Percentiles rank a stretch among this genome's conserved stretches.
Evolutionary conservation across 352 stramenopile species (phyloP).

Genomic region (Phytophthora crassamura): DNA sequence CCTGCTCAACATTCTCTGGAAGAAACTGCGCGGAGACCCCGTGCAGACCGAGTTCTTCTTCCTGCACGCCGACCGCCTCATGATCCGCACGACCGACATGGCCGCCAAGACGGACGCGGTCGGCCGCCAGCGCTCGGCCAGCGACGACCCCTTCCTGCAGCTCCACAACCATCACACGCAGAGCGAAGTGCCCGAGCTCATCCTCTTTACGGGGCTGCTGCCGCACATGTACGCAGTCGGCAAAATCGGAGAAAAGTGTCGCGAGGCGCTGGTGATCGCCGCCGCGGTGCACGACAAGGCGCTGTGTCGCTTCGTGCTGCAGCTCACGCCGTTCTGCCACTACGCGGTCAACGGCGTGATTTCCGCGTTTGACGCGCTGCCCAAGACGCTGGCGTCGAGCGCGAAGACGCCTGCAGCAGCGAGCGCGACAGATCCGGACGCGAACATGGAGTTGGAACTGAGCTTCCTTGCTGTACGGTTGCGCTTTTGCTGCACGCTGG

Average conservation of each 20-base stretch:
- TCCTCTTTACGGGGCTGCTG: constrained; percentile 83
- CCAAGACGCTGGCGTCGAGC: constrained; percentile 62
- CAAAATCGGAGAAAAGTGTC: constrained; percentile 85
- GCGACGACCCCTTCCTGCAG: constrained; percentile 43
- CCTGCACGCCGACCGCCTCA: constrained; percentile 66
- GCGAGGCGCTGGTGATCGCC: constrained; percentile 84
- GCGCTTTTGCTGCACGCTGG: constrained; percentile 86
- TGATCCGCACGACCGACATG: constrained; percentile 54
- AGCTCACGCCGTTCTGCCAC: constrained; percentile 88
- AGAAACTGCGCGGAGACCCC: constrained; percentile 83
- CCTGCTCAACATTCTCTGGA: constrained; percentile 85
- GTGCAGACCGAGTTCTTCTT: constrained; percentile 92
- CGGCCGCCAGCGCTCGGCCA: constrained; percentile 14
- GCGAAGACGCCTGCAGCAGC: constrained; percentile 29
- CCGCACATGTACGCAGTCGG: constrained; percentile 87
- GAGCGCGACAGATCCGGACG: constrained; percentile 27
- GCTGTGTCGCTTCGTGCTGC: constrained; percentile 83
- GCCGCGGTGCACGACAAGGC: constrained; percentile 77
- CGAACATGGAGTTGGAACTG: constrained; percentile 59
- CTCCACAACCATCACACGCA: constrained; percentile 48
- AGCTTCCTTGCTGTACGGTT: constrained; percentile 65
- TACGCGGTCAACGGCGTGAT: constrained; percentile 89
- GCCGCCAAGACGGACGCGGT: background rate
- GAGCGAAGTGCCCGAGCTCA: constrained; percentile 75
- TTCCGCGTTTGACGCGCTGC: constrained; percentile 77